Conservation (phyloP, 1,139 yeast genomes). For the Protomyces arabidopsidicola region DNA sequence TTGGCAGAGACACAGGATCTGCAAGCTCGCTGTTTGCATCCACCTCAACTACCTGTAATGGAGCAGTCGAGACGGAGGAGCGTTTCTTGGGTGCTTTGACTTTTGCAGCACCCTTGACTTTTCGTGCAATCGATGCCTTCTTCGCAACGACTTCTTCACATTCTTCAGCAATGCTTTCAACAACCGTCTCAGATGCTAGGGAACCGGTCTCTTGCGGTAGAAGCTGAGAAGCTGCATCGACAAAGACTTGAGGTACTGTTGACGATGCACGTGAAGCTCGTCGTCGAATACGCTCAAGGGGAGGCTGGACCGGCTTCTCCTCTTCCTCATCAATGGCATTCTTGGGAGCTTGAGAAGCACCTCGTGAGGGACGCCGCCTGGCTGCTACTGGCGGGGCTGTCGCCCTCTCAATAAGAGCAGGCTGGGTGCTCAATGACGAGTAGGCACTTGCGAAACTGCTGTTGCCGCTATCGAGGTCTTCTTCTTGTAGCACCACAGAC, state of each 20-base stretch:
- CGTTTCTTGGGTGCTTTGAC: too few species aligned
- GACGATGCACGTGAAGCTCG: neutral
- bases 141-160: too few species aligned
- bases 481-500: neutral
- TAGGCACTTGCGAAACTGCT: neutral
- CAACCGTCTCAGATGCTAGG: too few species aligned
- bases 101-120: too few species aligned
- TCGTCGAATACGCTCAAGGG: neutral
- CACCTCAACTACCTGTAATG: too few species aligned
- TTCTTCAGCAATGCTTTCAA: too few species aligned
- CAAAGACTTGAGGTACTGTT: neutral
- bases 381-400: neutral
- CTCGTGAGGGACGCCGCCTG: neutral
- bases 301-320: neutral
- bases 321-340: neutral
- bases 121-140: too few species aligned
- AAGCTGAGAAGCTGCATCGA: too few species aligned
- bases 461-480: neutral
- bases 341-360: neutral
- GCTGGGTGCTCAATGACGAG: neutral
- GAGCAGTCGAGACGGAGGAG: too few species aligned
- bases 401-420: neutral
- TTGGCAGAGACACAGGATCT: too few species aligned
- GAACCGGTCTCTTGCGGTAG: too few species aligned
- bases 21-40: too few species aligned